Conservation (phyloP, 2,329 filamentous ascomycete genomes). For the Fusarium chlamydosporum region DNA sequence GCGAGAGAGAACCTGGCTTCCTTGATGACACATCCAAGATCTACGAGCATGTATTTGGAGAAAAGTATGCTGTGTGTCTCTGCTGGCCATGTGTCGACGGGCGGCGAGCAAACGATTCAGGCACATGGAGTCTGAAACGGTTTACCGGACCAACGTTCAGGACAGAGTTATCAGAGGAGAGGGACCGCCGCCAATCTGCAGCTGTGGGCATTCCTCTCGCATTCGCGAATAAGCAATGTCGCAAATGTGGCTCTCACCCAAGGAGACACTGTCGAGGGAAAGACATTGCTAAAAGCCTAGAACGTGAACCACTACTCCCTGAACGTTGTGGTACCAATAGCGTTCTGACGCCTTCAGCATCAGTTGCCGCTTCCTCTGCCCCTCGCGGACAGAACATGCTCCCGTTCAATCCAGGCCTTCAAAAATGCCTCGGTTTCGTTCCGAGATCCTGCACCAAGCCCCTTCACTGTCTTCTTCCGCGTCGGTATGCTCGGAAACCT, state of each 20-base stretch:
- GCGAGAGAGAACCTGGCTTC: not conserved
- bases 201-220: conserved; percentile 21
- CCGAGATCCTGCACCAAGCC: conserved; percentile 2
- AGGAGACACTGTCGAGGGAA: conserved; percentile 28
- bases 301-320: conserved; percentile 1
- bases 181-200: conserved; percentile 1
- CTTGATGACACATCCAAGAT: conserved; percentile 7
- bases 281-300: conserved; percentile 6
- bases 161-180: conserved; percentile 16
- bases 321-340: not conserved
- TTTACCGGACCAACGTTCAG: conserved; percentile 2
- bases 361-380: not conserved
- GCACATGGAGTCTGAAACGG: conserved; percentile 5
- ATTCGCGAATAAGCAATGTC: conserved; percentile 32
- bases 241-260: conserved; percentile 37
- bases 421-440: not conserved
- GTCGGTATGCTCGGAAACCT: not conserved
- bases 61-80: conserved; percentile 33
- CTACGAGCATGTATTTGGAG: conserved; percentile 30
- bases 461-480: not conserved
- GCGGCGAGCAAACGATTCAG: conserved; percentile 2
- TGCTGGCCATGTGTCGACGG: conserved; percentile 43
- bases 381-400: not conserved
- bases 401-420: not conserved
- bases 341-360: conserved; percentile 2